These are phyloP conservation scores for Globisporangium middletonii DNA, from an alignment of 352 stramenopile genomes.

Conservation along the genomic window DNA sequence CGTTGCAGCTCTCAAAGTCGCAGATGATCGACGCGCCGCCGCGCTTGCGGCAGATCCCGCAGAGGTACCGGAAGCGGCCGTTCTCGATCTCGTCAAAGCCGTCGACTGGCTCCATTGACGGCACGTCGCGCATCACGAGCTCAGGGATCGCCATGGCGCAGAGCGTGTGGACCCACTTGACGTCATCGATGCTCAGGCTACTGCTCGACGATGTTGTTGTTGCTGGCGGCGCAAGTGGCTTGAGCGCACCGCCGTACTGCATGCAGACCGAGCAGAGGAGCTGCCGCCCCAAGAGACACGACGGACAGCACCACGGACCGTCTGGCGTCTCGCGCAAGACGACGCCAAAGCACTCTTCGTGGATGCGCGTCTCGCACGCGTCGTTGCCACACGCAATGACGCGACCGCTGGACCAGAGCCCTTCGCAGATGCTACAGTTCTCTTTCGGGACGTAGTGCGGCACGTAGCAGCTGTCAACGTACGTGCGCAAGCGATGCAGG, in stretches of 20 bases:
- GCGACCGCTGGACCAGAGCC: conserved; percentile 70
- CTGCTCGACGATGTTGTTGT: background rate
- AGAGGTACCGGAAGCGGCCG: conserved; percentile 74
- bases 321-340: conserved; percentile 43
- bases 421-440: conserved; percentile 77
- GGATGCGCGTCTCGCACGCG: conserved; percentile 51
- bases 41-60: conserved; percentile 71
- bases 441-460: conserved; percentile 66
- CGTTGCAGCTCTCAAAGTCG: conserved; percentile 72
- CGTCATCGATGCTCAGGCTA: conserved; percentile 24
- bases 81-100: conserved; percentile 84
- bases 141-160: conserved; percentile 84
- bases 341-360: conserved; percentile 82
- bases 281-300: conserved; percentile 65
- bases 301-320: conserved; percentile 70
- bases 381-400: conserved; percentile 70
- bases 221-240: conserved; percentile 25
- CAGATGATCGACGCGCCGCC: conserved; percentile 77
- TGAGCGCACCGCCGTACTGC: conserved; percentile 71
- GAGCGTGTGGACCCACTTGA: conserved; percentile 81
- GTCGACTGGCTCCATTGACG: conserved; percentile 76
- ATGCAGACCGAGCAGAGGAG: conserved; percentile 75
- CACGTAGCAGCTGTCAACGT: conserved; percentile 77
- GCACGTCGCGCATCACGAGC: conserved; percentile 76
- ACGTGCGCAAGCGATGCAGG: conserved; percentile 52